phyloP scores from a whole-genome alignment of 2,329 filamentous ascomycete species.

The Metarhizium album region DNA sequence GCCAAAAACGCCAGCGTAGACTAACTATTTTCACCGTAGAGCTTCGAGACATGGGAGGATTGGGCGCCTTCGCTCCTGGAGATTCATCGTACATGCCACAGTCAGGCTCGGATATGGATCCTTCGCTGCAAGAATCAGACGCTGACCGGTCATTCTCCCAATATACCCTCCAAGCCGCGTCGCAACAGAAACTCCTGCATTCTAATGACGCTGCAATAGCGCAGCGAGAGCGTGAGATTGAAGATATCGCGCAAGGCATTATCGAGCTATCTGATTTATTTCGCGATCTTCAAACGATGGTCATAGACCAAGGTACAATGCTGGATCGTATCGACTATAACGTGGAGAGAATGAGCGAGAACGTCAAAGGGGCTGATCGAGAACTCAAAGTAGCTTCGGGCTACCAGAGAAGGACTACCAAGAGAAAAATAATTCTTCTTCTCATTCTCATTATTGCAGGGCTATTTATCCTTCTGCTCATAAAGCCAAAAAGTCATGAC shows the following conservation, averaged over 20 bases:
- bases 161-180: constrained; percentile 71
- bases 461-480: constrained; percentile 70
- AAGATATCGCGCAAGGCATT: constrained; percentile 95
- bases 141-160: constrained; percentile 89
- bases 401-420: constrained; percentile 81
- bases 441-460: constrained; percentile 74
- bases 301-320: constrained; percentile 84
- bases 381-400: constrained; percentile 81
- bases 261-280: constrained; percentile 96
- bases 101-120: constrained; percentile 57
- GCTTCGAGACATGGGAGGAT: constrained; percentile 59
- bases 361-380: constrained; percentile 87
- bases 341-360: constrained; percentile 85
- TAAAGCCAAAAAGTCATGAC: constrained; percentile 60
- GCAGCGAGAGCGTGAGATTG: constrained; percentile 92
- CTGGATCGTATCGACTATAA: constrained; percentile 96
- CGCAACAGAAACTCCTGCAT: constrained; percentile 53
- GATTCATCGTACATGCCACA: constrained; percentile 45
- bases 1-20: not conserved
- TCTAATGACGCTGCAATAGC: constrained; percentile 77
- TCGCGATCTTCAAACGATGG: constrained; percentile 91
- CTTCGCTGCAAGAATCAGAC: constrained; percentile 85
- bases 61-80: constrained; percentile 35
- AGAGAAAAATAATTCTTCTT: constrained; percentile 87
- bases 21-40: constrained; percentile 35